phyloP scores from a whole-genome alignment of 2,329 filamentous ascomycete species.

The Aspergillus novofumigatus region DNA sequence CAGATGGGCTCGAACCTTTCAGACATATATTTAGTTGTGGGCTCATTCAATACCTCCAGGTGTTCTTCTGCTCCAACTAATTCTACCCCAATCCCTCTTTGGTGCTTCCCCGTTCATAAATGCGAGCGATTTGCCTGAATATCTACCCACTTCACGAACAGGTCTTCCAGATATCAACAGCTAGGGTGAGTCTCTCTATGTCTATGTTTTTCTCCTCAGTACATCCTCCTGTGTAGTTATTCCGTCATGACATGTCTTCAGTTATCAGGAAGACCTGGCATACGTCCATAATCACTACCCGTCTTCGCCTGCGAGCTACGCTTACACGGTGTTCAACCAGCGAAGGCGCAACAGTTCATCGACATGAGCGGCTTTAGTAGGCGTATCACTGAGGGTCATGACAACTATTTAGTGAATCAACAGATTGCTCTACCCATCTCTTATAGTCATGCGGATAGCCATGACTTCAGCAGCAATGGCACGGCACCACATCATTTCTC shows the following conservation, averaged over 20 bases:
- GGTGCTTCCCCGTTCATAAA: neutral
- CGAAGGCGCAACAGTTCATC: neutral
- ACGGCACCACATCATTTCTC: slow-evolving; percentile 29
- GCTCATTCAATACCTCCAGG: neutral
- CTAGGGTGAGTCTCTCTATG: neutral
- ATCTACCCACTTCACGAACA: neutral
- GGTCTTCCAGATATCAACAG: neutral
- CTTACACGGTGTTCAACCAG: neutral
- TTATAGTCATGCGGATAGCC: slow-evolving; percentile 27
- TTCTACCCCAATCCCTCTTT: neutral
- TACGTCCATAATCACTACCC: neutral
- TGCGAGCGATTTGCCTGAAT: neutral
- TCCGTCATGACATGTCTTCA: neutral
- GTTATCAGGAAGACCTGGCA: neutral
- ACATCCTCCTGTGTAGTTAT: neutral
- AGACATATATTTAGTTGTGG: slow-evolving; percentile 11
- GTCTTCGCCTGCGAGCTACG: neutral
- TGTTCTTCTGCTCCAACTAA: neutral
- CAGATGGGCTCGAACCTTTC: neutral
- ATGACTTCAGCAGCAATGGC: slow-evolving; percentile 29
- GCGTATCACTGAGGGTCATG: slow-evolving; percentile 34
- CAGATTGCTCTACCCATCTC: slow-evolving; percentile 28
- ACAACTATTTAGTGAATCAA: slow-evolving; percentile 32
- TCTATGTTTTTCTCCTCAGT: neutral
- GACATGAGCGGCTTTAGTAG: slow-evolving; percentile 39